Evolutionary conservation across 495 filamentous ascomycete species (phyloP).

Genomic region (Opeltia flavorubescens): DNA sequence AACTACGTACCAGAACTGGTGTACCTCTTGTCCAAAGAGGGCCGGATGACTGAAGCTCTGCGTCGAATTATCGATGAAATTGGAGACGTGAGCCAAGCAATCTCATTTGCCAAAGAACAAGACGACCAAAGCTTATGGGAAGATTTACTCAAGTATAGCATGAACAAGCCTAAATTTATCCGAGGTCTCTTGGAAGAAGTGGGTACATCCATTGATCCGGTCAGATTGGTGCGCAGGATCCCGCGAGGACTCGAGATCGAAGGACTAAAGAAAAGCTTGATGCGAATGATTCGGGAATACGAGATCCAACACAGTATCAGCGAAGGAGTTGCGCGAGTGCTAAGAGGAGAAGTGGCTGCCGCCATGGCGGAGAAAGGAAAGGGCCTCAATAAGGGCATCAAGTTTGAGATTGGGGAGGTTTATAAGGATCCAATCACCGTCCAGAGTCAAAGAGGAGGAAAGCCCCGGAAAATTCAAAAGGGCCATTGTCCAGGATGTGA

Average conservation of each 20-base stretch:
- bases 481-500: slow-evolving; percentile 52
- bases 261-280: slow-evolving; percentile 71
- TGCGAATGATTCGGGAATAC: slow-evolving; percentile 78
- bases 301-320: slow-evolving; percentile 86
- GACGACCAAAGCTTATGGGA: slow-evolving; percentile 86
- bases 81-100: slow-evolving; percentile 77
- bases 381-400: slow-evolving; percentile 70
- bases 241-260: slow-evolving; percentile 85
- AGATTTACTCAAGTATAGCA: slow-evolving; percentile 83
- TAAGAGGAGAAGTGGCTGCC: slow-evolving; percentile 71
- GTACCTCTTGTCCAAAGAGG: slow-evolving; percentile 85
- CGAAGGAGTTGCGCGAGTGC: slow-evolving; percentile 73
- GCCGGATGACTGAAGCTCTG: slow-evolving; percentile 77
- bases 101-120: slow-evolving; percentile 85
- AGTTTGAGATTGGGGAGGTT: slow-evolving; percentile 52
- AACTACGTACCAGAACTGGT: slow-evolving; percentile 82
- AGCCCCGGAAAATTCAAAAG: slow-evolving; percentile 20
- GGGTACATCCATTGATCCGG: slow-evolving; percentile 80
- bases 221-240: slow-evolving; percentile 77
- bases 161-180: slow-evolving; percentile 94
- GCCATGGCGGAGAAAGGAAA: slow-evolving; percentile 65
- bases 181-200: slow-evolving; percentile 84
- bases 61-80: slow-evolving; percentile 83
- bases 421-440: slow-evolving; percentile 20
- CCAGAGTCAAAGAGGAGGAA: slow-evolving; percentile 5